Conservation (phyloP, 2,329 filamentous ascomycete species). For the Thelonectria blattea region DNA sequence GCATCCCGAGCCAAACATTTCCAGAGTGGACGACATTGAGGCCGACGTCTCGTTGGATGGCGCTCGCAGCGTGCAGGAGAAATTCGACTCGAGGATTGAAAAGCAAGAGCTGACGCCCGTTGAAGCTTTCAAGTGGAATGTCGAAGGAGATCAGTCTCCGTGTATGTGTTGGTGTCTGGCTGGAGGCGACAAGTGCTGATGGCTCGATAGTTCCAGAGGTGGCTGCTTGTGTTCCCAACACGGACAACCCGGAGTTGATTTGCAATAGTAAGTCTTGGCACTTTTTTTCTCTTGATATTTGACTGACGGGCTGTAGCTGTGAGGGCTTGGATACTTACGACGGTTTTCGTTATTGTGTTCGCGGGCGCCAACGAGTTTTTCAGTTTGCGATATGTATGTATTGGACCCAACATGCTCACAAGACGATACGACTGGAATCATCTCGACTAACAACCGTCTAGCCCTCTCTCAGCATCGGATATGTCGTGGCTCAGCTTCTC, state of each 20-base stretch:
- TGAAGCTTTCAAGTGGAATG: constrained; percentile 20
- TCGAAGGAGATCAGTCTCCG: constrained; percentile 16
- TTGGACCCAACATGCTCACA: background rate
- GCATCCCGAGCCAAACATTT: background rate
- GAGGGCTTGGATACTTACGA: constrained; percentile 14
- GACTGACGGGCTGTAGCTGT: background rate
- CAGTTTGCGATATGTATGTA: constrained; percentile 17
- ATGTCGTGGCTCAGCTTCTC: constrained; percentile 18
- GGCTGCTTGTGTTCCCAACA: constrained; percentile 19
- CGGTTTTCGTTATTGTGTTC: constrained; percentile 11
- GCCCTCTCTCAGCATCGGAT: constrained; percentile 16
- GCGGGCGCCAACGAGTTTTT: constrained; percentile 20
- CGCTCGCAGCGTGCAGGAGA: constrained; percentile 6
- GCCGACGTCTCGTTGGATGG: constrained; percentile 9
- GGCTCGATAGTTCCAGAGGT: constrained; percentile 12
- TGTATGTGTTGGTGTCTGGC: background rate
- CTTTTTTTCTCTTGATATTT: background rate
- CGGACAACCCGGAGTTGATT: constrained; percentile 7
- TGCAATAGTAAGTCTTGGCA: constrained; percentile 6
- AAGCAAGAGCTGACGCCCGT: constrained; percentile 14
- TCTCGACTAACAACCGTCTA: background rate
- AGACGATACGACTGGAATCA: no score
- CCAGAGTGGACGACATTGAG: constrained; percentile 9
- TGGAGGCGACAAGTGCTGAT: background rate
- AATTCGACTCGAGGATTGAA: constrained; percentile 4